These are phyloP conservation scores for Starmerella bombicola DNA, from an alignment of 805 yeast species.

Conservation along the genomic window DNA sequence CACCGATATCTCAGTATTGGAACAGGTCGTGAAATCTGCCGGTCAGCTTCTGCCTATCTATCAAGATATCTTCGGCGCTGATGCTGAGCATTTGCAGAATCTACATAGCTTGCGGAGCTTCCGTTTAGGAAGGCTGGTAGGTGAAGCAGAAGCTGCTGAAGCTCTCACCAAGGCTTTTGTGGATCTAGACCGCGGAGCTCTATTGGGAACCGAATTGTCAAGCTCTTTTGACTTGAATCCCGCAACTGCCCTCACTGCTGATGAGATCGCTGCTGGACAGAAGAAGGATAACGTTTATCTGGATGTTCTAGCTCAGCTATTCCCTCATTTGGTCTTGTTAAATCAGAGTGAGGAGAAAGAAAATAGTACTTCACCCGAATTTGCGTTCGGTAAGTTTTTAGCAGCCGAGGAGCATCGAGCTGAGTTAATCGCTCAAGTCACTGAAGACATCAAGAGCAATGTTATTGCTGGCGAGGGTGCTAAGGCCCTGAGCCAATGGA, in stretches of 20 bases:
- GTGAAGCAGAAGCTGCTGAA: slow-evolving; percentile 33
- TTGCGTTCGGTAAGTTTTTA: slow-evolving; percentile 68
- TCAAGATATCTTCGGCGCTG: slow-evolving; percentile 59
- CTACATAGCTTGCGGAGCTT: slow-evolving; percentile 40
- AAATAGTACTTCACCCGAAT: slow-evolving; percentile 54
- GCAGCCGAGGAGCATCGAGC: slow-evolving; percentile 41
- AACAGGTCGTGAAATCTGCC: slow-evolving; percentile 42
- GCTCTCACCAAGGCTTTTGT: slow-evolving; percentile 3
- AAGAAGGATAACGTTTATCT: slow-evolving; percentile 63
- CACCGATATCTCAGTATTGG: slow-evolving; percentile 47
- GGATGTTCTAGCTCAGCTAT: slow-evolving; percentile 60
- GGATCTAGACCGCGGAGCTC: slow-evolving; percentile 4
- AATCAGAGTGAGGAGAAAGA: slow-evolving; percentile 40
- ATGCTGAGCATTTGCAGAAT: slow-evolving; percentile 20
- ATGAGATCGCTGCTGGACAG: slow-evolving; percentile 16
- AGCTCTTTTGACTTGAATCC: background rate
- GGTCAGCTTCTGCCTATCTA: slow-evolving; percentile 55
- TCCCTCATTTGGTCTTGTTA: slow-evolving; percentile 44
- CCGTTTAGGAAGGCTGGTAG: slow-evolving; percentile 37
- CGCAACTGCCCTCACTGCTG: slow-evolving; percentile 31
- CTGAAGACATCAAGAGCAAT: slow-evolving; percentile 32
- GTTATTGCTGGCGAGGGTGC: slow-evolving; percentile 38
- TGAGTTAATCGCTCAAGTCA: slow-evolving; percentile 36
- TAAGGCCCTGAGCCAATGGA: slow-evolving; percentile 57
- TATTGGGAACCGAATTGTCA: slow-evolving; percentile 9